Evolutionary conservation across 2,329 filamentous ascomycete species (phyloP).

Genomic region (Botryosphaeria agaves): DNA sequence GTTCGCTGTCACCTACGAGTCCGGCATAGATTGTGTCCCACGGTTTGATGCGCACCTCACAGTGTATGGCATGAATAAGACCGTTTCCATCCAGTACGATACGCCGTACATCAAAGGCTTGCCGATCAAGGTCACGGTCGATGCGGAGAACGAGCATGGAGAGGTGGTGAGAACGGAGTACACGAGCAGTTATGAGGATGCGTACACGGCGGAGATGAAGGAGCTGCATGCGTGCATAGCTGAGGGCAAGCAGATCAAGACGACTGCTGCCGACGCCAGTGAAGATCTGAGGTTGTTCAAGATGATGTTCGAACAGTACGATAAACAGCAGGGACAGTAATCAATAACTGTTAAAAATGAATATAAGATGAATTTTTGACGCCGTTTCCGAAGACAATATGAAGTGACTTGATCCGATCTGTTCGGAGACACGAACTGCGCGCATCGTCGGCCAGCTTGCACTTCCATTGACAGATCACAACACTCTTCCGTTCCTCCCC

Average conservation of each 20-base stretch:
- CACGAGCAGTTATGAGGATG: slow-evolving; percentile 24
- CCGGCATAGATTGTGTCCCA: slow-evolving; percentile 35
- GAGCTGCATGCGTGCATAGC: slow-evolving; percentile 21
- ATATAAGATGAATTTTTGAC: too few relatives aligned
- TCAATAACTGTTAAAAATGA: too few relatives aligned
- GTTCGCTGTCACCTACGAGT: slow-evolving; percentile 40
- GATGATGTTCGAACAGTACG: slow-evolving; percentile 16
- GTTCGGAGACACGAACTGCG: too few relatives aligned
- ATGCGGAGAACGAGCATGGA: slow-evolving; percentile 1
- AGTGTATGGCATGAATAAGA: slow-evolving; percentile 36
- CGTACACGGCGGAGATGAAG: slow-evolving; percentile 25
- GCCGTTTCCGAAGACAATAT: too few relatives aligned
- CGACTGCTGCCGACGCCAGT: slow-evolving; percentile 22
- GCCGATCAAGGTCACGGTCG: slow-evolving; percentile 26
- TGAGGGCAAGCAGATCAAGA: slow-evolving; percentile 22
- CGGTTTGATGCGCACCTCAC: slow-evolving; percentile 35
- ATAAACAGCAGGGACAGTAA: too few relatives aligned
- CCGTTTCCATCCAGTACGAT: slow-evolving; percentile 36
- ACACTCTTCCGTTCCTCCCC: too few relatives aligned
- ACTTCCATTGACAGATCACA: too few relatives aligned
- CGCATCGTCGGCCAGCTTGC: too few relatives aligned
- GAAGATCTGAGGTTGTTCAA: slow-evolving; percentile 22
- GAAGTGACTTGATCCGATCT: too few relatives aligned
- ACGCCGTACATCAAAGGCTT: slow-evolving; percentile 40
- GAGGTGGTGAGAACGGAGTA: background rate